Conservation (phyloP, 768 basidiomycete genomes). For the Termitomyces sp. region DNA sequence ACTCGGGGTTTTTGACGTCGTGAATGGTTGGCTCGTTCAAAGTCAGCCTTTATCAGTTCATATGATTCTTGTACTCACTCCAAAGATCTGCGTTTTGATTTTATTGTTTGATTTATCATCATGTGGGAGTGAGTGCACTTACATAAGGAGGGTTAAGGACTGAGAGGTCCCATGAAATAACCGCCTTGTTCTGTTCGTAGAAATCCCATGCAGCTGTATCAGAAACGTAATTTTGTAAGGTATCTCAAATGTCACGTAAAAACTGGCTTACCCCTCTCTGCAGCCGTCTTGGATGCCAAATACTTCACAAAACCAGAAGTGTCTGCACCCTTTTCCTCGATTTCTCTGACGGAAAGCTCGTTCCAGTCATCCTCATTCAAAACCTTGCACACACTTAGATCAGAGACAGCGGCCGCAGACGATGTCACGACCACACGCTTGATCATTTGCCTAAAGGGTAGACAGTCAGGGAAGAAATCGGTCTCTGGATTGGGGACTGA, state of each 20-base stretch:
- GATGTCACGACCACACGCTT: constrained; percentile 62
- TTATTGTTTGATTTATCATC: not conserved
- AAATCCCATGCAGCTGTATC: constrained; percentile 37
- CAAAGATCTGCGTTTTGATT: constrained; percentile 19
- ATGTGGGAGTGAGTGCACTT: constrained; percentile 1
- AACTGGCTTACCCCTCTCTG: constrained; percentile 40
- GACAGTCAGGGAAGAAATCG: not conserved
- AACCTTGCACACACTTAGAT: constrained; percentile 17
- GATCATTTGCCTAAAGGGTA: constrained; percentile 18
- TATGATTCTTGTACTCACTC: constrained; percentile 16
- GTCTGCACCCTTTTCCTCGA: constrained; percentile 43
- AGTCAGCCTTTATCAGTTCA: not conserved
- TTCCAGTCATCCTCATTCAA: constrained; percentile 60
- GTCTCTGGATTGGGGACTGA: no score
- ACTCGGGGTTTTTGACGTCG: constrained; percentile 20
- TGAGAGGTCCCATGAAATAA: constrained; percentile 45
- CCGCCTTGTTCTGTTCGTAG: constrained; percentile 27
- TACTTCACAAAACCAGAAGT: constrained; percentile 21
- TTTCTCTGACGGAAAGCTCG: constrained; percentile 37
- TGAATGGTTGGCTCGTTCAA: constrained; percentile 30
- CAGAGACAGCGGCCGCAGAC: constrained; percentile 45
- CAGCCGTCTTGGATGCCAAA: constrained; percentile 50
- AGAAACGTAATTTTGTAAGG: not conserved
- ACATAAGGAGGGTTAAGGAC: constrained; percentile 50
- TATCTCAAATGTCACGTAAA: not conserved